A percentile compares a stretch with the other conserved stretches of the same genome.
Conservation (phyloP, 805 yeast species). For the Lachancea lanzarotensis region DNA sequence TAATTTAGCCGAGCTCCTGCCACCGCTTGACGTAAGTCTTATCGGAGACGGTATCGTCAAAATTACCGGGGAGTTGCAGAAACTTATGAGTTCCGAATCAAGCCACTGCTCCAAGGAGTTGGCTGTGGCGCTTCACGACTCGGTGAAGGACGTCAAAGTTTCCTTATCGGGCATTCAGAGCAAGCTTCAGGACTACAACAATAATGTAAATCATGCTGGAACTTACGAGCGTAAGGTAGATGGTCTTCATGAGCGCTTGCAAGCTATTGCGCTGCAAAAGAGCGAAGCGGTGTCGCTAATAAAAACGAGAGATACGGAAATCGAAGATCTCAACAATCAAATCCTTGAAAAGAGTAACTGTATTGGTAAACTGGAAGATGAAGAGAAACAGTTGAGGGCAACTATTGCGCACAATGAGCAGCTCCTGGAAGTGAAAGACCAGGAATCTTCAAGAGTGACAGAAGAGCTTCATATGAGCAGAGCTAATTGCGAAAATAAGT, state of each 20-base stretch:
- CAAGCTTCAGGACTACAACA: slow-evolving; percentile 8
- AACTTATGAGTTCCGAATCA: background rate
- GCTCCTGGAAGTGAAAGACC: background rate
- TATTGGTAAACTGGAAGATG: slow-evolving; percentile 1
- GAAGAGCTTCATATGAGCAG: slow-evolving; percentile 13
- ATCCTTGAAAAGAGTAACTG: slow-evolving; percentile 5
- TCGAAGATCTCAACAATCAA: slow-evolving; percentile 18
- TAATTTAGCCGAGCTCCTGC: background rate
- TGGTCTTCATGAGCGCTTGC: slow-evolving; percentile 17
- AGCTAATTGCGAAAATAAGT: slow-evolving; percentile 31
- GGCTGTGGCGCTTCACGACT: background rate
- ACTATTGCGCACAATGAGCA: background rate
- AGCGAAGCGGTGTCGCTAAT: slow-evolving; percentile 17
- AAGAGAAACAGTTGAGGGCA: slow-evolving; percentile 5
- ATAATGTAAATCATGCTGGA: slow-evolving; percentile 9
- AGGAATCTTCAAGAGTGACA: background rate
- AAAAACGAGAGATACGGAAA: slow-evolving; percentile 8
- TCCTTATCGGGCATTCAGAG: background rate
- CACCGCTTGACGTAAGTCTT: slow-evolving; percentile 1
- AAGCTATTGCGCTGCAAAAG: slow-evolving; percentile 20
- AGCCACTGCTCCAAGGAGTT: background rate
- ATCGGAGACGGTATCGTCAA: background rate
- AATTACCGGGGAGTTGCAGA: slow-evolving; percentile 1
- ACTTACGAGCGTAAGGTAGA: slow-evolving; percentile 16
- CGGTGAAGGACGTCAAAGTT: background rate